Conservation (phyloP, 768 basidiomycete species). For the Leccinellum albellum region DNA sequence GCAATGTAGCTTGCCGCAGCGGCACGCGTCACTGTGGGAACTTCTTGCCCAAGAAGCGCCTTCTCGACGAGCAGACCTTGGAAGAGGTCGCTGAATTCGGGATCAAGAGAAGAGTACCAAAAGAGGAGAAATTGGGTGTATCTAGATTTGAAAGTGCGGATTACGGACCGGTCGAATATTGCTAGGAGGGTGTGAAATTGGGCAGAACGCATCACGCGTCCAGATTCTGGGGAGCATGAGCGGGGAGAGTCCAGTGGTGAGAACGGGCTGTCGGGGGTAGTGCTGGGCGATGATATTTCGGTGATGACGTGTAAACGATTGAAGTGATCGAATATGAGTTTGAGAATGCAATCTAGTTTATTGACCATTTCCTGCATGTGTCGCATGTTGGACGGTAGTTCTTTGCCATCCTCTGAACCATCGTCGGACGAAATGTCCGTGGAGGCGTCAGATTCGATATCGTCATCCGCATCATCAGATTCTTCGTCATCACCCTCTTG, state of each 20-base stretch:
- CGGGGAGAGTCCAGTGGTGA: constrained; percentile 22
- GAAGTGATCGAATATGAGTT: constrained; percentile 84
- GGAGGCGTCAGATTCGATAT: constrained; percentile 48
- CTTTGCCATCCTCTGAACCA: constrained; percentile 43
- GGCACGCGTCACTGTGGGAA: constrained; percentile 75
- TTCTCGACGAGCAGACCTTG: constrained; percentile 92
- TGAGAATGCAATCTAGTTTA: constrained; percentile 88
- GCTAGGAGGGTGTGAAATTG: constrained; percentile 87
- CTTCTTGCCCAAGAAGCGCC: constrained; percentile 60
- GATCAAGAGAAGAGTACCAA: constrained; percentile 88
- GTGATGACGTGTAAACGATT: constrained; percentile 41
- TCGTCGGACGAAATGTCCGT: constrained; percentile 78
- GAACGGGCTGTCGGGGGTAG: constrained; percentile 6
- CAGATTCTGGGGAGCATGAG: constrained; percentile 30
- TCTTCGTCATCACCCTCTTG: constrained; percentile 65
- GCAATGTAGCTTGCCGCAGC: constrained; percentile 95
- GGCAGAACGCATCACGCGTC: constrained; percentile 42
- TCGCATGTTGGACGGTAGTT: constrained; percentile 49
- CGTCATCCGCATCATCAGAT: constrained; percentile 51
- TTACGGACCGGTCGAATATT: constrained; percentile 90
- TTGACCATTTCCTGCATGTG: constrained; percentile 83
- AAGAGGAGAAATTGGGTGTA: constrained; percentile 97
- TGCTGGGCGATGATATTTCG: constrained; percentile 10
- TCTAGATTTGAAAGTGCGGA: constrained; percentile 94
- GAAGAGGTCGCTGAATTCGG: constrained; percentile 88